Percentiles rank a stretch among this genome's conserved stretches.
These are phyloP conservation scores for Elaeagnus macrophylla DNA, from an alignment of 306 rosid genomes.

Conservation along the genomic window DNA sequence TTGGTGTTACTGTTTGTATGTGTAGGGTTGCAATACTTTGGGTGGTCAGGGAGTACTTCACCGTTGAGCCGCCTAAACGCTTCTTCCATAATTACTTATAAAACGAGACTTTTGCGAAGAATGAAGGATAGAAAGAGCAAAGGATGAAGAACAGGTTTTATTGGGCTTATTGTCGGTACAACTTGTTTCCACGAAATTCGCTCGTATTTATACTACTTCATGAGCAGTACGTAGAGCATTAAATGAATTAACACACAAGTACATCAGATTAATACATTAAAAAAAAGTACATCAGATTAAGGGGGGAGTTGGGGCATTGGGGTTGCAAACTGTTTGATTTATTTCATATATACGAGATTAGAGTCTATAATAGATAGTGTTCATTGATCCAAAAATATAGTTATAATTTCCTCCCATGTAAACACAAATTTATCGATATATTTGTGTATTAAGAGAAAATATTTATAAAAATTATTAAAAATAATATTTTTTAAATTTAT, in stretches of 20 bases:
- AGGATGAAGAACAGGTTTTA: too few species aligned
- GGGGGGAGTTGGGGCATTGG: not conserved
- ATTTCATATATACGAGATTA: slow-evolving; percentile 28
- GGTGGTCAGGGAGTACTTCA: not conserved
- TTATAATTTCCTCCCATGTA: too few species aligned
- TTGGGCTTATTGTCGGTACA: not conserved
- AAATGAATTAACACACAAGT: slow-evolving; percentile 7
- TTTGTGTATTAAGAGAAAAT: too few species aligned
- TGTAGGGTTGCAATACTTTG: not conserved
- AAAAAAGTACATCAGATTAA: not conserved
- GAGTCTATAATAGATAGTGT: slow-evolving; percentile 1
- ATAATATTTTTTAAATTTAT: too few species aligned
- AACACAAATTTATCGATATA: too few species aligned
- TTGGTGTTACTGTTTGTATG: slow-evolving; percentile 15
- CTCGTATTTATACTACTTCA: slow-evolving; percentile 21
- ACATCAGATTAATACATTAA: not conserved
- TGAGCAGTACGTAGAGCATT: slow-evolving; percentile 8
- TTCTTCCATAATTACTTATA: slow-evolving; percentile 43
- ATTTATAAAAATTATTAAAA: too few species aligned
- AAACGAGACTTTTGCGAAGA: not conserved
- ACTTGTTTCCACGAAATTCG: too few species aligned
- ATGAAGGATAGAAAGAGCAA: not conserved
- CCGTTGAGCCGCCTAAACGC: slow-evolving; percentile 49
- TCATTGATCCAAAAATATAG: not conserved
- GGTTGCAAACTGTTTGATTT: slow-evolving; percentile 32